Evolutionary conservation across 805 yeast species (phyloP), one percentile per base, ranked within the genome.

Genomic region (Yamadazyma laniorum): DNA sequence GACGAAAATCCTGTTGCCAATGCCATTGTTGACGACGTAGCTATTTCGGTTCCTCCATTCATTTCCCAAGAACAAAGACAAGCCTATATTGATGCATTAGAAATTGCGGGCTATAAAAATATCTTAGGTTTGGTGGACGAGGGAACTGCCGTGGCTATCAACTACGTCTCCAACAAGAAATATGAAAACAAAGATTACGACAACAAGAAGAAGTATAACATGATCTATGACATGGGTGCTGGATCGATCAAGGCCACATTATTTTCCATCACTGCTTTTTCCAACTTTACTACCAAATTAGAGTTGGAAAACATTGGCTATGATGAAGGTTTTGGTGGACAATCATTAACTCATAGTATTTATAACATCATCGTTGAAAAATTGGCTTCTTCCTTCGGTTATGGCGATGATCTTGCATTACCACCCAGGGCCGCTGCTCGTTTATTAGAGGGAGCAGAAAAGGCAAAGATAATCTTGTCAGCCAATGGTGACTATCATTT

Each of bases 171-270:
- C 22, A 72, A 75, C 31, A 74, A 74, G 43, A 59, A 61, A 25
- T 54, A 59, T 5, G 58, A 58, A 3, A 50, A 53, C 15, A 72
- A 69, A 3, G 64, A 64, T 32, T 60, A 53, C 39, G 49, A 56
- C 25, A 61, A 49, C 25, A 48, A 42, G 19, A 74, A 70, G 39
- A 78, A 77, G 49, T 73, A 79, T 52, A 85, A 85, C 55, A 56
- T 88, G 34, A 74, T 93, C 25, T 88, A 82, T 56, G 99, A 93
- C 58, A 77, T 85, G 76, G 99, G 99, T 32, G 91, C 96, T 4
- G 95, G 95, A 1, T 82, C 95, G 1, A 85, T 95, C 0, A 78
- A 82, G 39, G 95, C 95, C 1, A 85, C 98, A 0, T 64, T 93
- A n/a, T 77, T 89, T 35, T 79, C 90, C 1, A 70, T 82, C 45